Evolutionary conservation across 2,329 filamentous ascomycete genomes (phyloP).

Genomic region (Fusarium fujikuroi): DNA sequence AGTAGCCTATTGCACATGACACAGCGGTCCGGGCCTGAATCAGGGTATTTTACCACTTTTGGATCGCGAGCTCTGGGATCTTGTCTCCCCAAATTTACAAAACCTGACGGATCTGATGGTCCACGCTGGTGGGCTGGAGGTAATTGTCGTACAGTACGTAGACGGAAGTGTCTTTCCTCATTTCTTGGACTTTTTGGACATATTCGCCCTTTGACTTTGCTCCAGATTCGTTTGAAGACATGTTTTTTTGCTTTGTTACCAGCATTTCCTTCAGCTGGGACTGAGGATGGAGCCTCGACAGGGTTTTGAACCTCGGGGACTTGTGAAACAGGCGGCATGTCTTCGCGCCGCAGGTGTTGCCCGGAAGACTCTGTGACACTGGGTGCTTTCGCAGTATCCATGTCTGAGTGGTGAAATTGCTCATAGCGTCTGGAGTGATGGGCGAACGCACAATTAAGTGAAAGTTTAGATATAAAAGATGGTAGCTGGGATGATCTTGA

Average conservation of each 20-base stretch:
- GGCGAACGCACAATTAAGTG: neutral
- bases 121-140: neutral
- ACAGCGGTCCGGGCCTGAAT: neutral
- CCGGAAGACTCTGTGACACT: neutral
- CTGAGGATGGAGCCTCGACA: neutral
- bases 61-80: neutral
- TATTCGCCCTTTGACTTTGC: too few relatives aligned
- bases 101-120: neutral
- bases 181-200: neutral
- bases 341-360: neutral
- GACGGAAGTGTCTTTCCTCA: neutral
- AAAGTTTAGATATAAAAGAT: neutral
- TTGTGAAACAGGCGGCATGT: neutral
- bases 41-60: neutral
- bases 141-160: neutral
- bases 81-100: neutral
- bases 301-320: neutral
- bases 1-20: slow-evolving; percentile 1
- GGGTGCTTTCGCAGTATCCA: neutral
- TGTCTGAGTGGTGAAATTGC: neutral
- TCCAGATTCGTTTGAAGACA: neutral
- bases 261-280: neutral
- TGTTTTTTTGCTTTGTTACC: neutral
- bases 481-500: neutral
- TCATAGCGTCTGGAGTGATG: neutral